Percentiles rank a stretch among this genome's conserved stretches.
Evolutionary conservation across 2,329 filamentous ascomycete genomes (phyloP).

Genomic region (Fusarium annulatum): DNA sequence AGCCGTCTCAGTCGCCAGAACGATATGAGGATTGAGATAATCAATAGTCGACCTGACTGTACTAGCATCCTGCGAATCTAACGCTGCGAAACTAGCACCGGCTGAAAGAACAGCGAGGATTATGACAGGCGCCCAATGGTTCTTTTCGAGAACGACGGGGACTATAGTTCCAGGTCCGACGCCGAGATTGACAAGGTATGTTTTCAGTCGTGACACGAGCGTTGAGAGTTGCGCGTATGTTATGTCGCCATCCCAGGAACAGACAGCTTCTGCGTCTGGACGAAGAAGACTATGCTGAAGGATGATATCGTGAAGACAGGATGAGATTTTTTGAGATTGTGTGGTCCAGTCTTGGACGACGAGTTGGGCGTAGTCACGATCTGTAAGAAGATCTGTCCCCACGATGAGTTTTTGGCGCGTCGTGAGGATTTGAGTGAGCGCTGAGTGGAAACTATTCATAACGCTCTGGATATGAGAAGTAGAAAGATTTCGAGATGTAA

Average conservation of each 20-base stretch:
- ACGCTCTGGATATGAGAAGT: constrained; percentile 59
- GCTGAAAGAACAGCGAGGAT: constrained; percentile 76
- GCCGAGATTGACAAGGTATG: constrained; percentile 62
- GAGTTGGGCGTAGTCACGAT: constrained; percentile 66
- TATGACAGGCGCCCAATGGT: constrained; percentile 72
- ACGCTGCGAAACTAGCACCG: constrained; percentile 62
- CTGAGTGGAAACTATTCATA: constrained; percentile 64
- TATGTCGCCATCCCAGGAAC: constrained; percentile 58
- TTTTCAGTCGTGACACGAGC: constrained; percentile 53
- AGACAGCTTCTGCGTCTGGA: constrained; percentile 55
- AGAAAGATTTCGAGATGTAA: constrained; percentile 58
- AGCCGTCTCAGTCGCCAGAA: constrained; percentile 57
- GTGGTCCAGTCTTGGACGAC: constrained; percentile 61
- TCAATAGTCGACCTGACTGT: constrained; percentile 57
- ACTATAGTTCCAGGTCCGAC: constrained; percentile 66
- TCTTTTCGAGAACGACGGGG: constrained; percentile 77
- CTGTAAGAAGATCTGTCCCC: constrained; percentile 64
- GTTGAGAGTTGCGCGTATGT: constrained; percentile 55
- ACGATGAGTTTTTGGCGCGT: constrained; percentile 55
- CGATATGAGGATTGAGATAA: constrained; percentile 56
- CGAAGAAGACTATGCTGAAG: constrained; percentile 52
- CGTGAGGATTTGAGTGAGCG: constrained; percentile 59
- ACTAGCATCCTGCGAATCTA: constrained; percentile 58
- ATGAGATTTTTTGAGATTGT: constrained; percentile 53
- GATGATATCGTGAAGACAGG: constrained; percentile 59